Evolutionary conservation across 495 filamentous ascomycete species (phyloP).

Genomic region (Penicillium lividum): DNA sequence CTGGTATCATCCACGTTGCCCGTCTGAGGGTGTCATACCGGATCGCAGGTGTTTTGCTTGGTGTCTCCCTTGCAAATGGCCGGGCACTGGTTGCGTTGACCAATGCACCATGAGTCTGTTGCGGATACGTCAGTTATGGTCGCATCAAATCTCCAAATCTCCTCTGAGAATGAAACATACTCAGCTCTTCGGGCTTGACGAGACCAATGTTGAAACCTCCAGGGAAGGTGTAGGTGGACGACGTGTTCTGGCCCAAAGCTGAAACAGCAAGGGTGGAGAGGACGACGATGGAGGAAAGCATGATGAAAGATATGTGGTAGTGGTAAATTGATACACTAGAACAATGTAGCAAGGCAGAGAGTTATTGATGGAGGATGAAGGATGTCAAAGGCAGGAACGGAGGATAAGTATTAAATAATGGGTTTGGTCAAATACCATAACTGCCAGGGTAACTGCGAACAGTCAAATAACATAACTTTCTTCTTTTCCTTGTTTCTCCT

Average conservation of each 20-base stretch:
- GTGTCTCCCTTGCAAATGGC: constrained; percentile 44
- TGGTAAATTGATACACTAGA: constrained; percentile 5
- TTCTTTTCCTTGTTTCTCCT: background rate
- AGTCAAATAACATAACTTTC: constrained; percentile 1
- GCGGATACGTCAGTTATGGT: background rate
- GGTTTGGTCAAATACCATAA: background rate
- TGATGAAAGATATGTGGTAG: constrained; percentile 22
- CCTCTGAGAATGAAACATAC: constrained; percentile 24
- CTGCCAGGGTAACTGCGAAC: constrained; percentile 18
- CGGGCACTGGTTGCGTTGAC: constrained; percentile 49
- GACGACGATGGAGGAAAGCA: constrained; percentile 36
- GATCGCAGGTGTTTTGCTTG: constrained; percentile 42
- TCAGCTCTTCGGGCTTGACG: constrained; percentile 27
- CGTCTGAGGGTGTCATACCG: constrained; percentile 29
- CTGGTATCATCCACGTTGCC: background rate
- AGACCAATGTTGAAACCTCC: constrained; percentile 39
- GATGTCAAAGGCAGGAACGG: background rate
- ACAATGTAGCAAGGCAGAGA: constrained; percentile 18
- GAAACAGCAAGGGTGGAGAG: constrained; percentile 36
- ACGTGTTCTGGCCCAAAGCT: constrained; percentile 28
- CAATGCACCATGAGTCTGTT: constrained; percentile 47
- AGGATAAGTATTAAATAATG: background rate
- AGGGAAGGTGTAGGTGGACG: constrained; percentile 37
- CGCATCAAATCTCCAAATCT: background rate
- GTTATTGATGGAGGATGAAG: constrained; percentile 13